Conservation (phyloP, 108 stramenopile species). For the Tribonema minus region DNA sequence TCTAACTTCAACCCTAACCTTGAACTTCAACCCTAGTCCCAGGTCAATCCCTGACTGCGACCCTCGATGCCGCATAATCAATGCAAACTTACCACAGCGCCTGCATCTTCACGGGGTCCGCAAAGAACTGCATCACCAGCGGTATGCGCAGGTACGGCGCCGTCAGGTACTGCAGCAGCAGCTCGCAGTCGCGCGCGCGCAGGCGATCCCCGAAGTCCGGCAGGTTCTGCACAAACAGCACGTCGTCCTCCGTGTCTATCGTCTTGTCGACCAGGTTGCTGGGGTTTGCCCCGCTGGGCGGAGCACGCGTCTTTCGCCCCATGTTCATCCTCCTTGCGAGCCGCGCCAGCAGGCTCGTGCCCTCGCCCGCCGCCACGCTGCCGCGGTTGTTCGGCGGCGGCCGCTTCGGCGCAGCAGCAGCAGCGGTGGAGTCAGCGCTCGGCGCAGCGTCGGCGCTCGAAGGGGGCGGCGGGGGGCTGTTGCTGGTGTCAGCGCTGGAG, state of each 20-base stretch:
- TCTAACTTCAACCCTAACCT: too few species aligned
- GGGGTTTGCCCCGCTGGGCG: conserved; percentile 60
- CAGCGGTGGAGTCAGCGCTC: not conserved
- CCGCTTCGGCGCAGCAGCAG: not conserved
- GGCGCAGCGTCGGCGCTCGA: too few species aligned
- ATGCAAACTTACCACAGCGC: conserved; percentile 22
- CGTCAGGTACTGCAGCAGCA: conserved; percentile 63
- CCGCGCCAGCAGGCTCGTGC: not conserved
- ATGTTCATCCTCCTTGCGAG: not conserved
- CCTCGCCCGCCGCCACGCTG: not conserved
- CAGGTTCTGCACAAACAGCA: conserved; percentile 55
- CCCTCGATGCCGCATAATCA: too few species aligned
- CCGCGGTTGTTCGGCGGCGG: not conserved
- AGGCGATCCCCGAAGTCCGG: conserved; percentile 60
- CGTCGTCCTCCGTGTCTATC: conserved; percentile 61
- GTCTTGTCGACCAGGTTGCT: conserved; percentile 51
- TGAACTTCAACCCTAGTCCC: too few species aligned
- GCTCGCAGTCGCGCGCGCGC: conserved; percentile 58
- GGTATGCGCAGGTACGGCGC: conserved; percentile 62
- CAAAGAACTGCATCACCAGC: conserved; percentile 56
- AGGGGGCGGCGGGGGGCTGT: too few species aligned
- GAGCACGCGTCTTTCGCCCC: conserved; percentile 48
- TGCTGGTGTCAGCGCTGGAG: not conserved
- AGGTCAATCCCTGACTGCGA: too few species aligned
- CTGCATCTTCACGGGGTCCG: conserved; percentile 51